Evolutionary conservation across 2,329 filamentous ascomycete genomes (phyloP), one percentile per base, ranked within the genome.

Genomic region (Colletotrichum limetticola): DNA sequence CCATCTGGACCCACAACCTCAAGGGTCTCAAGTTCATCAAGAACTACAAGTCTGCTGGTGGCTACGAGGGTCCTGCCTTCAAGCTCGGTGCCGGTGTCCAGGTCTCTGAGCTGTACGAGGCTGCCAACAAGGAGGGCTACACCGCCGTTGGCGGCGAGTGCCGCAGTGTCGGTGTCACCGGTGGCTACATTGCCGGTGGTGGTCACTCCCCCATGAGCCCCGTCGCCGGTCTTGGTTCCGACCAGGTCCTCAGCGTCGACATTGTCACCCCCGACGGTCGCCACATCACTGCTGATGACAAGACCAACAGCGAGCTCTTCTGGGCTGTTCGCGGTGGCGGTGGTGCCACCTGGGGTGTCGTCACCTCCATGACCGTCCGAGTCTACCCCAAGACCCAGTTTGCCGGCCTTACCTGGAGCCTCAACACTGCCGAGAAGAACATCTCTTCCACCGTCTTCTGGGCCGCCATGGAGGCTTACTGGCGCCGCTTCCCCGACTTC

Each of bases 71-170:
- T 0, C 80, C 84, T 2, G 89, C 88, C 0, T 83, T 91, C 75
- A 90, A 88, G 77, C 80, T 89, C 22, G 89, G 87, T 2, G 84
- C 88, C 11, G 89, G 89, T 66, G 85, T 91, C 9, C 83, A 89
- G 70, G 86, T 85, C 3, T 83, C 80, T 46, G 88, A 91, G 73
- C 79, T 89, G 1, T 90, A 90, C 76, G 83, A 84, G 35, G 84
- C 83, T 52, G 88, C 87, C 2, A 77, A 86, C 14, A 78, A 83
- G 19, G 78, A 85, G 32, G 86, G 85, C 0, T 82, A 87, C 58
- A 84, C 83, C 0, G 83, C 90, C 2, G 85, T 91, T 4, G 87
- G 86, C 22, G 90, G 90, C 5, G 86, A 88, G n/a, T 88, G 88
- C 66, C 79, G 76, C 75, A 77, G 75, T 8, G 78, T 80, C 16